A percentile compares a stretch with the other conserved stretches of the same genome.
phyloP scores from a whole-genome alignment of 1,139 yeast genomes.

The Magnusiomyces sp. region DNA sequence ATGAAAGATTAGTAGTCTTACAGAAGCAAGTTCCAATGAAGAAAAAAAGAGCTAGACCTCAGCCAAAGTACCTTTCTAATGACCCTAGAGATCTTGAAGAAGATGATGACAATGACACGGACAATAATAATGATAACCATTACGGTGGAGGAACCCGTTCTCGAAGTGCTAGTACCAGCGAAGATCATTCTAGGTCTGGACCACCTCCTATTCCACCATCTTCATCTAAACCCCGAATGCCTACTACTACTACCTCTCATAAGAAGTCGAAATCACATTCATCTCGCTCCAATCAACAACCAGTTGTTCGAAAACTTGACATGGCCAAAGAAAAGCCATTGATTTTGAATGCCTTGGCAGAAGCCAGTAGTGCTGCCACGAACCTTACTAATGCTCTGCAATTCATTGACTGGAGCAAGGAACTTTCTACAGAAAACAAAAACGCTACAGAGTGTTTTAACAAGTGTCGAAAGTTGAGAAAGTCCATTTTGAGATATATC shows the following conservation, averaged over 20 bases:
- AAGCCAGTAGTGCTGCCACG: slow-evolving; percentile 67
- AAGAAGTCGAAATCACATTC: slow-evolving; percentile 7
- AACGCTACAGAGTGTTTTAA: slow-evolving; percentile 56
- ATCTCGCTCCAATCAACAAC: slow-evolving; percentile 7
- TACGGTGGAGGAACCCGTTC: neutral
- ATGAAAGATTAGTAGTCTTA: slow-evolving; percentile 43
- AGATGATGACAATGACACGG: slow-evolving; percentile 19
- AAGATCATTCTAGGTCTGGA: neutral
- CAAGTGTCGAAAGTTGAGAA: slow-evolving; percentile 65
- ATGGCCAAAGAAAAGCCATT: slow-evolving; percentile 65
- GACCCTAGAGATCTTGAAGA: slow-evolving; percentile 23
- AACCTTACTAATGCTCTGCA: slow-evolving; percentile 59
- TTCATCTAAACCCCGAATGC: slow-evolving; percentile 3
- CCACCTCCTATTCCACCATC: slow-evolving; percentile 6
- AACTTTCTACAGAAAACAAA: slow-evolving; percentile 53
- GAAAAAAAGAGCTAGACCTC: slow-evolving; percentile 29
- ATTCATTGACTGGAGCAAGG: slow-evolving; percentile 42
- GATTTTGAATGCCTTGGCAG: slow-evolving; percentile 61
- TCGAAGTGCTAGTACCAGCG: too few relatives aligned
- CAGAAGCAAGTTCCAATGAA: slow-evolving; percentile 37
- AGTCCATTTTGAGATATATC: slow-evolving; percentile 68
- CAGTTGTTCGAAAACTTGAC: slow-evolving; percentile 35
- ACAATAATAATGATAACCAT: slow-evolving; percentile 7
- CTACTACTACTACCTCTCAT: neutral
- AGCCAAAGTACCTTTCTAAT: slow-evolving; percentile 21